These are phyloP conservation scores for Pseudoperonospora humuli DNA, from an alignment of 352 stramenopile genomes.

Conservation along the genomic window DNA sequence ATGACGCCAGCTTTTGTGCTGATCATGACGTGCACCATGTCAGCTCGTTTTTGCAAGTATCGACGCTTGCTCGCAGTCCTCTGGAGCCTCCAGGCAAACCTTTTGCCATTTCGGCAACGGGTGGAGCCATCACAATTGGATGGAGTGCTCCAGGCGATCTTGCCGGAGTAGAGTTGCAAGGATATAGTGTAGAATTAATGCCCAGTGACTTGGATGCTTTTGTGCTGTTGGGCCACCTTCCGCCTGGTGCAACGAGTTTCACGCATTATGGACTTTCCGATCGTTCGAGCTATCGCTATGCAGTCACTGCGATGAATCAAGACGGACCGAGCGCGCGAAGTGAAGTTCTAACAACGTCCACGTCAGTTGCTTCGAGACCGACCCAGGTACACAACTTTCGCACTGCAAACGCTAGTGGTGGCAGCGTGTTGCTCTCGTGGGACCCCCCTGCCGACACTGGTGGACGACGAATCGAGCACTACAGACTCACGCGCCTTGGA, in stretches of 20 bases:
- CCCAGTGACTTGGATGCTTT: neutral
- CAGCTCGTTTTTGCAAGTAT: slow-evolving; percentile 23
- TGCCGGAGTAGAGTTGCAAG: slow-evolving; percentile 33
- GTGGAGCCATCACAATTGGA: slow-evolving; percentile 35
- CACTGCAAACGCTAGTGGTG: slow-evolving; percentile 9
- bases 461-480: slow-evolving; percentile 32
- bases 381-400: slow-evolving; percentile 15
- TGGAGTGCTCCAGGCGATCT: slow-evolving; percentile 43
- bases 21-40: slow-evolving; percentile 15
- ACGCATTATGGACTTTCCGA: slow-evolving; percentile 36
- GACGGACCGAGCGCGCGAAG: slow-evolving; percentile 35
- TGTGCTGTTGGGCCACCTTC: neutral
- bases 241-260: slow-evolving; percentile 18
- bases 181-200: slow-evolving; percentile 29
- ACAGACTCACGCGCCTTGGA: slow-evolving; percentile 28
- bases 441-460: slow-evolving; percentile 35
- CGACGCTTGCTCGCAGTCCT: slow-evolving; percentile 26
- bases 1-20: slow-evolving; percentile 39
- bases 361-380: slow-evolving; percentile 14
- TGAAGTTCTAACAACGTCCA: slow-evolving; percentile 8
- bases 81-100: slow-evolving; percentile 21
- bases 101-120: slow-evolving; percentile 19
- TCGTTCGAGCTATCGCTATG: slow-evolving; percentile 36
- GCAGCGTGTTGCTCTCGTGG: slow-evolving; percentile 36
- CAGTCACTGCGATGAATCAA: slow-evolving; percentile 38